phyloP scores from a whole-genome alignment of 257 asterid species.

The Fraxinus excelsior region DNA sequence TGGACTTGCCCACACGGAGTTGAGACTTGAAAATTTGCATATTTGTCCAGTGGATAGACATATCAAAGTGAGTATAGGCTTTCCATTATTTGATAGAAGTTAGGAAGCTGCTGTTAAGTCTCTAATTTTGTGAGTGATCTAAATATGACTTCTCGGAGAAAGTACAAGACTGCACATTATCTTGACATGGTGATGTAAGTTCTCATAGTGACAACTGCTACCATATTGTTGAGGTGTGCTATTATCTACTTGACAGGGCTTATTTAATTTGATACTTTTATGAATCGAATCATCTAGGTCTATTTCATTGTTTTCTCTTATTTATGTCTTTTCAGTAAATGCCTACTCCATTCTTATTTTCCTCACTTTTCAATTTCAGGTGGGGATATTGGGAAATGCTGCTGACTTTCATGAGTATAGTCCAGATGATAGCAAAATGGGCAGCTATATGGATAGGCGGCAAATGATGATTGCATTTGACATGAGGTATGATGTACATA shows the following conservation, averaged over 20 bases:
- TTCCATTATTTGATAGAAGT: conserved; percentile 21
- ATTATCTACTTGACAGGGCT: conserved; percentile 17
- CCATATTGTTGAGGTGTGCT: conserved; percentile 15
- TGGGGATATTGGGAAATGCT: conserved; percentile 94
- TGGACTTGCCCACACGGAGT: conserved; percentile 95
- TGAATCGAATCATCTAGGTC: not conserved
- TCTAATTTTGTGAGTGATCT: not conserved
- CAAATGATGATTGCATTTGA: conserved; percentile 96
- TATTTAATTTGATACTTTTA: conserved; percentile 8
- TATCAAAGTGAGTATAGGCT: conserved; percentile 67
- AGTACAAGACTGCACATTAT: not conserved
- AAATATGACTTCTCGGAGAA: not conserved
- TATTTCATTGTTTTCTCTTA: not conserved
- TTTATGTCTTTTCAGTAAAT: conserved; percentile 5
- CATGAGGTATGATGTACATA: conserved; percentile 64
- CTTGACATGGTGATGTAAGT: not conserved
- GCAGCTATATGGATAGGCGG: conserved; percentile 56
- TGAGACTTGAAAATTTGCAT: conserved; percentile 91
- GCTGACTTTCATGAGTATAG: conserved; percentile 66
- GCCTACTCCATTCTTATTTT: conserved; percentile 16
- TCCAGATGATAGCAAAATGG: conserved; percentile 47
- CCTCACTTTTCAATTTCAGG: conserved; percentile 48
- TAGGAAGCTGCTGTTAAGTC: conserved; percentile 13
- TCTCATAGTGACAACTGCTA: not conserved
- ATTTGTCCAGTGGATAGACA: conserved; percentile 87